Conservation (phyloP, 2,329 filamentous ascomycete genomes). For the Grosmannia serpens region DNA sequence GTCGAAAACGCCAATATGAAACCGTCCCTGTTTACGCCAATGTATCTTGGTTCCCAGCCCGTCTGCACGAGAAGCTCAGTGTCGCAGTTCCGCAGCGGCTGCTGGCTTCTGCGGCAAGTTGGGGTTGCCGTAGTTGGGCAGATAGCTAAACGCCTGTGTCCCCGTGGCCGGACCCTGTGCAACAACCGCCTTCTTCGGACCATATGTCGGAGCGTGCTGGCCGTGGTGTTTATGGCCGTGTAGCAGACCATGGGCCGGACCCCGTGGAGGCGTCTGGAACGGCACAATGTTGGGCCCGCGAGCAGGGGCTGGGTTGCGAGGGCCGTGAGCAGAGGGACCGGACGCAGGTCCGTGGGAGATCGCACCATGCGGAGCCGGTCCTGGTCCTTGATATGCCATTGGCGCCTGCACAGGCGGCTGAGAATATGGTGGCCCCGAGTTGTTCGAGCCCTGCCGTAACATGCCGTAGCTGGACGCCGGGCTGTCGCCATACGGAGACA, state of each 20-base stretch:
- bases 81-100: conserved; percentile 21
- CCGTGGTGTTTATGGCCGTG: conserved; percentile 18
- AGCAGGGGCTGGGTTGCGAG: neutral
- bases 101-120: conserved; percentile 46
- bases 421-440: conserved; percentile 40
- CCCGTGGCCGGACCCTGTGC: conserved; percentile 5
- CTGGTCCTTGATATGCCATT: neutral
- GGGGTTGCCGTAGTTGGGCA: conserved; percentile 50
- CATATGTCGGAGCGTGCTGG: conserved; percentile 18
- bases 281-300: neutral
- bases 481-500: conserved; percentile 31
- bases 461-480: conserved; percentile 36
- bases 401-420: conserved; percentile 17
- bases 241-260: conserved; percentile 19
- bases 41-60: conserved; percentile 3
- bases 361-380: neutral
- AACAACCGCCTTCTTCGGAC: conserved; percentile 23
- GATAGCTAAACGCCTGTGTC: conserved; percentile 36
- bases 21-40: conserved; percentile 3
- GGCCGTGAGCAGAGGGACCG: neutral
- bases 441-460: conserved; percentile 45
- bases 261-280: conserved; percentile 1
- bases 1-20: conserved; percentile 7
- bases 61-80: neutral
- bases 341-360: conserved; percentile 8